Base-by-base conservation (phyloP, 768 basidiomycete genomes). In the Leccinum longicurvipes region DNA sequence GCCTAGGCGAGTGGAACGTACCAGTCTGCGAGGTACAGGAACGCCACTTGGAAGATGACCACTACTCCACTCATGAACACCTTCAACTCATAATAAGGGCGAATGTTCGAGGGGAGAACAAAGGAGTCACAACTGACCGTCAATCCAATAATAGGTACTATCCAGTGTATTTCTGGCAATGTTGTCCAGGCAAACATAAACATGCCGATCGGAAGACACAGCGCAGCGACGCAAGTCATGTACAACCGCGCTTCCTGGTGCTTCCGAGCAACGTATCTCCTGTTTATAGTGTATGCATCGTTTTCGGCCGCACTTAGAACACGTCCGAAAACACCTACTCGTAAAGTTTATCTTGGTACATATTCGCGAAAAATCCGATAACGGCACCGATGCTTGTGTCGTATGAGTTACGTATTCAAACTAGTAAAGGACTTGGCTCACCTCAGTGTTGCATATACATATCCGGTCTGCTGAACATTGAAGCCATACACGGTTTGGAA, bases 111-210 rank as follows among this genome's bases (percentile, higher is more conserved):
- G 32, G 14, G 2, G 36, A 17, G 7, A 17, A 17, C 39, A 14
- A 27, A 7, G 9, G 39, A 47, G 47, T 7, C 17, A 9, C 6
- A 24, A 19, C 63, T 48, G 7, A 70, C 67, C 59, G 63, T 59
- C 31, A 68, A 14, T 53, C 63, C 66, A 14, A 61, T 39, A 10
- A 59, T 21, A 2, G 68, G 63, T 3, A n/a, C 82, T 14, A 85
- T 80, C 87, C 88, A 90, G 50, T 77, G 81, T 14, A 88, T 74
- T 3, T 58, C 62, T 0, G 79, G 62, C 54, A 77, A 82, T 15
- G 82, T 79, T 21, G 84, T 82, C 82, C 85, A 89, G 0, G 84
- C 87, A 61, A 84, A 89, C 15, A 89, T 81, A 67, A 88, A 82
- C 78, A 87, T 83, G 27, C 78, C 79, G 1, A 74, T 57, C 0